Evolutionary conservation across 352 stramenopile genomes (phyloP), one percentile per base, ranked within the genome.

Genomic region (Globisporangium polare): DNA sequence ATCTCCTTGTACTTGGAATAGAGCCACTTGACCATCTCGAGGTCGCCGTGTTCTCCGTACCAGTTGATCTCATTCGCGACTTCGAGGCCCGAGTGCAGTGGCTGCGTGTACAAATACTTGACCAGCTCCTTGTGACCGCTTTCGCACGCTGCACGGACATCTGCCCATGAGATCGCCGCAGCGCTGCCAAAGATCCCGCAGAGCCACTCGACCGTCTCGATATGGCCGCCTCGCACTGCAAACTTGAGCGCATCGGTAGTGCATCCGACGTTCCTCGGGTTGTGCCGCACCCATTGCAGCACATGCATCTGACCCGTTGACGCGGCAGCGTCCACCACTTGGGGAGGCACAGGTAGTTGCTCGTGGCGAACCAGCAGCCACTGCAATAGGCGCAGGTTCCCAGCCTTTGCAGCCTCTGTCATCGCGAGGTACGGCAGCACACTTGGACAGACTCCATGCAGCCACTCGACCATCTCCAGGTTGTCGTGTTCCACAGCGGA

Each of bases 1-100:
- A 45, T n/a, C 18, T 45, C 39, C 39, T 45, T 45, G 39, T 45
- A 45, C 17, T 45, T 45, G n/a, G 39, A 45, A 20, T 45, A 45
- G 18, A 50, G 43, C 43, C 43, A 50, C 43, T 50, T 50, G 43
- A 50, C 43, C n/a, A 50, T 50, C 8, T 50, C 43, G 43, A 50
- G 43, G 20, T 50, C n/a, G 20, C 43, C 43, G 22, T 45, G 39
- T 9, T 45, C 39, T 2, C 39, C 39, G 17, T 45, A 45, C 39
- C 39, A 45, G 39, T 45, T 45, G 39, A 45, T 45, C 2, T 45
- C 39, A 20, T 45, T 45, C 39, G 39, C 17, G 39, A 45, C 39
- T 17, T 45, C 39, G 17, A 45, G 17, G 5, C 39, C 39, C 17
- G 39, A 45, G 39, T 45, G 39, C 1, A 45, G n/a, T 45, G 39